These are phyloP conservation scores for Scutellaria minor DNA, from an alignment of 257 asterid species.

Conservation along the genomic window DNA sequence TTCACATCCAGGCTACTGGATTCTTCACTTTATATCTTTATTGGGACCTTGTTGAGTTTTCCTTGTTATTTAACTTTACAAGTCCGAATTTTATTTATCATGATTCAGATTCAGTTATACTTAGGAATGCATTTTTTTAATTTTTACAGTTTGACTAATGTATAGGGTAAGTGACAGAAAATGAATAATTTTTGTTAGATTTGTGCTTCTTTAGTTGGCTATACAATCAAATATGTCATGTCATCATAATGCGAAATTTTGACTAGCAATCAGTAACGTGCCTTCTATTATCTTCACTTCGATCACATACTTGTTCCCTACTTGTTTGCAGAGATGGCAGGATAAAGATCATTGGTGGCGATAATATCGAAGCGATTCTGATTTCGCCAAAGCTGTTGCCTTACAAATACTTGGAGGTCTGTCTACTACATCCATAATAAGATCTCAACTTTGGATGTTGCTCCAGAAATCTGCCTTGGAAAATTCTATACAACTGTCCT, in stretches of 20 bases:
- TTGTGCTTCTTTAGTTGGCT: background rate
- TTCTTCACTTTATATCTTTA: constrained; percentile 10
- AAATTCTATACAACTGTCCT: background rate
- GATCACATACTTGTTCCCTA: constrained; percentile 20
- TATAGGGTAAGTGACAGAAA: background rate
- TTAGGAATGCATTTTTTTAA: background rate
- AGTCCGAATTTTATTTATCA: background rate
- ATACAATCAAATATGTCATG: background rate
- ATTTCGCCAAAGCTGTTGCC: constrained; percentile 73
- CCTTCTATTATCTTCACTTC: constrained; percentile 21
- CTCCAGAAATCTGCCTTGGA: background rate
- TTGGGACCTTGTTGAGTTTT: constrained; percentile 5
- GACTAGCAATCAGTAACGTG: constrained; percentile 5
- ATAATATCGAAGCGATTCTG: constrained; percentile 83
- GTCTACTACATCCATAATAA: constrained; percentile 24
- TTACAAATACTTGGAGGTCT: constrained; percentile 83
- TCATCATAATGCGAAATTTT: constrained; percentile 3
- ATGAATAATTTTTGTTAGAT: constrained; percentile 9
- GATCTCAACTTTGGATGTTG: constrained; percentile 7
- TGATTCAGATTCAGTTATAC: background rate
- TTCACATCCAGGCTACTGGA: background rate
- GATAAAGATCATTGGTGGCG: constrained; percentile 88
- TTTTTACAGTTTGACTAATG: background rate
- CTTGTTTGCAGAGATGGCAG: constrained; percentile 84
- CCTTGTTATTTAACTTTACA: constrained; percentile 1